Conservation (phyloP, 345 rosid species). For the Erodium maritimum region DNA sequence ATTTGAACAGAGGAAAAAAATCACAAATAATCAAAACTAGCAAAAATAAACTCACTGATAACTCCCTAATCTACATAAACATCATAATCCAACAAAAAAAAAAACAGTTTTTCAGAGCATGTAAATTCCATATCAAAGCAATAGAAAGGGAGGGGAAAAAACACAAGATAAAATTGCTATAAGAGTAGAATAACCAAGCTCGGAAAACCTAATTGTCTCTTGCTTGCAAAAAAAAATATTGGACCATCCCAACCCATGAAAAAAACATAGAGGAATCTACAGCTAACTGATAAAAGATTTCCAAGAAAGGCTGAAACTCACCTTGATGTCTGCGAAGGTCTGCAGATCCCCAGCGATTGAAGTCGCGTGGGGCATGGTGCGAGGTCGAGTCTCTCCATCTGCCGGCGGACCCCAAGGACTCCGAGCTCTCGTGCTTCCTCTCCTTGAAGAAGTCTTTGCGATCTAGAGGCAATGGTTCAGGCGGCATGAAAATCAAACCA, state of each 20-base stretch:
- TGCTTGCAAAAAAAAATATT: background rate
- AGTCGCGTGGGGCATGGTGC: slow-evolving; percentile 33
- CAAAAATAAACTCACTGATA: too few relatives aligned
- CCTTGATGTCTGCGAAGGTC: slow-evolving; percentile 80
- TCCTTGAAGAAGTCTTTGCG: slow-evolving; percentile 80
- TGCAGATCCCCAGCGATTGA: slow-evolving; percentile 48
- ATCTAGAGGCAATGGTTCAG: slow-evolving; percentile 82
- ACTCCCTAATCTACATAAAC: background rate
- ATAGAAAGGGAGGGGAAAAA: too few relatives aligned
- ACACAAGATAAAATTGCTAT: background rate
- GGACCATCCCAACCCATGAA: background rate
- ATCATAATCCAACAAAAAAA: background rate
- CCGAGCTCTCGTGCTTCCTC: slow-evolving; percentile 80
- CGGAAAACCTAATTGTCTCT: background rate
- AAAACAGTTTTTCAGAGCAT: background rate
- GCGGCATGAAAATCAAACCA: slow-evolving; percentile 67
- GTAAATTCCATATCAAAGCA: background rate
- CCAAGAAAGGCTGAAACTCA: slow-evolving; percentile 12
- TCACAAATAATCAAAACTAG: slow-evolving; percentile 14
- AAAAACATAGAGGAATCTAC: background rate
- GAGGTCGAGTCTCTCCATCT: slow-evolving; percentile 74
- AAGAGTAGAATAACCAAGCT: background rate
- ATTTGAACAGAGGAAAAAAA: background rate
- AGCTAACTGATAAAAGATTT: background rate
- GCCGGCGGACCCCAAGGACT: slow-evolving; percentile 34